These are phyloP conservation scores for Stereum hirsutum DNA, from an alignment of 1,284 basidiomycete species.

Conservation along the genomic window DNA sequence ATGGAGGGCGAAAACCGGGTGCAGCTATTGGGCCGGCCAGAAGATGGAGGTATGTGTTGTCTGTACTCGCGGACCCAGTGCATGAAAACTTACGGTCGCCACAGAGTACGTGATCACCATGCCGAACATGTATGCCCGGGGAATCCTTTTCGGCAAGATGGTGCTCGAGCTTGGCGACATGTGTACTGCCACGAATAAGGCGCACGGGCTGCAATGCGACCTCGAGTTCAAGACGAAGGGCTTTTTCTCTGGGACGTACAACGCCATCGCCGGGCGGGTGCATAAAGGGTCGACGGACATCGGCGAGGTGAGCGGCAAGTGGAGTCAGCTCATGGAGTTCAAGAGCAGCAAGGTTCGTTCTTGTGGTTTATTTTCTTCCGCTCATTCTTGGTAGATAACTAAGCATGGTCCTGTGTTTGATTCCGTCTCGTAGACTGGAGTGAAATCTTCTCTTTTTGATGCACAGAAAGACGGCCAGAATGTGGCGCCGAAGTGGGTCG, in stretches of 20 bases:
- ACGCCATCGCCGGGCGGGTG: slow-evolving; percentile 80
- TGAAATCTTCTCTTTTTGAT: slow-evolving; percentile 80
- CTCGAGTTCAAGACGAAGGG: slow-evolving; percentile 99
- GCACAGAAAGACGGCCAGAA: slow-evolving; percentile 66
- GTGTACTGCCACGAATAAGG: slow-evolving; percentile 80
- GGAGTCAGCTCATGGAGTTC: slow-evolving; percentile 90
- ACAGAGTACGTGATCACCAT: slow-evolving; percentile 81
- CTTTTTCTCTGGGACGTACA: slow-evolving; percentile 96
- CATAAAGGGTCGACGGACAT: slow-evolving; percentile 58
- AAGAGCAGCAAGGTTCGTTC: slow-evolving; percentile 54
- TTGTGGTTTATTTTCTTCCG: background rate
- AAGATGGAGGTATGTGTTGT: slow-evolving; percentile 70
- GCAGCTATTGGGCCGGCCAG: slow-evolving; percentile 67
- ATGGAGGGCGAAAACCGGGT: slow-evolving; percentile 97
- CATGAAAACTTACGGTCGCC: no score
- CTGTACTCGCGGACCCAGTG: slow-evolving; percentile 4
- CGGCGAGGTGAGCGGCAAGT: slow-evolving; percentile 86
- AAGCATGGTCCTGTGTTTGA: slow-evolving; percentile 3
- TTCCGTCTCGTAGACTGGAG: slow-evolving; percentile 38
- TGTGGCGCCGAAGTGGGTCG: slow-evolving; percentile 75
- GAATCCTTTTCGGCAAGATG: slow-evolving; percentile 98
- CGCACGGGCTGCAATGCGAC: slow-evolving; percentile 70
- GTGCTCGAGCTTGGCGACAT: slow-evolving; percentile 92
- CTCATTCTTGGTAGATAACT: no score
- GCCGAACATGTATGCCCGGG: slow-evolving; percentile 98